phyloP scores from a whole-genome alignment of 495 filamentous ascomycete species.

The Aspergillus nanangensis region DNA sequence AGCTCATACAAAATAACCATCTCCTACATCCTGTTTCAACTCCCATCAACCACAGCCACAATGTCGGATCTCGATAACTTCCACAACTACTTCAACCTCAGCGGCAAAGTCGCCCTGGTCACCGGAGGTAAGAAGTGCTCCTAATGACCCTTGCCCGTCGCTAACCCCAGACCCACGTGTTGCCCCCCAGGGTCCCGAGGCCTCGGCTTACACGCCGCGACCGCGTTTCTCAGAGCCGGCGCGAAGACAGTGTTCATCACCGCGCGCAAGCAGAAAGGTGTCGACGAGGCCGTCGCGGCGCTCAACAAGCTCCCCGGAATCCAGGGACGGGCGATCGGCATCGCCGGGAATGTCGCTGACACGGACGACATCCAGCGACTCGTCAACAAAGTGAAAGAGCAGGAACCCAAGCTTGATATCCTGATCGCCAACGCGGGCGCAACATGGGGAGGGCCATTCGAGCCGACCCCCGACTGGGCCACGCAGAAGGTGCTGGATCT shows the following conservation, averaged over 20 bases:
- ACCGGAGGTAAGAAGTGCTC: constrained; percentile 52
- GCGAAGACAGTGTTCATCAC: constrained; percentile 72
- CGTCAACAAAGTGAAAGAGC: constrained; percentile 50
- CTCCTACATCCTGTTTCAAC: neutral
- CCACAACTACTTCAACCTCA: constrained; percentile 66
- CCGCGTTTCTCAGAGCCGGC: constrained; percentile 75
- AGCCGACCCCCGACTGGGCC: constrained; percentile 66
- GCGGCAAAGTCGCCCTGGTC: constrained; percentile 74
- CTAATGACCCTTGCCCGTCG: neutral
- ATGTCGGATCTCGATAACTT: constrained; percentile 50
- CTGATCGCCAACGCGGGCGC: constrained; percentile 76
- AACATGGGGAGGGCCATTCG: constrained; percentile 73
- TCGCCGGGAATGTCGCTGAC: constrained; percentile 66
- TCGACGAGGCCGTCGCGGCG: constrained; percentile 55
- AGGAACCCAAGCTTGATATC: constrained; percentile 61
- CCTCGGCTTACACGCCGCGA: constrained; percentile 65
- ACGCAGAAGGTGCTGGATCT: constrained; percentile 81
- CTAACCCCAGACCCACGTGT: neutral
- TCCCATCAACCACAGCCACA: neutral
- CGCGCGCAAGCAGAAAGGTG: constrained; percentile 70
- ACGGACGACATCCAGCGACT: constrained; percentile 59
- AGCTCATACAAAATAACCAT: no score
- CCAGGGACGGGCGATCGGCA: constrained; percentile 48
- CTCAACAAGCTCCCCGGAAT: constrained; percentile 60
- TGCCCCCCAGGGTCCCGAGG: constrained; percentile 48